These are phyloP conservation scores for Gastrolobium bilobum DNA, from an alignment of 306 rosid species.

Conservation along the genomic window DNA sequence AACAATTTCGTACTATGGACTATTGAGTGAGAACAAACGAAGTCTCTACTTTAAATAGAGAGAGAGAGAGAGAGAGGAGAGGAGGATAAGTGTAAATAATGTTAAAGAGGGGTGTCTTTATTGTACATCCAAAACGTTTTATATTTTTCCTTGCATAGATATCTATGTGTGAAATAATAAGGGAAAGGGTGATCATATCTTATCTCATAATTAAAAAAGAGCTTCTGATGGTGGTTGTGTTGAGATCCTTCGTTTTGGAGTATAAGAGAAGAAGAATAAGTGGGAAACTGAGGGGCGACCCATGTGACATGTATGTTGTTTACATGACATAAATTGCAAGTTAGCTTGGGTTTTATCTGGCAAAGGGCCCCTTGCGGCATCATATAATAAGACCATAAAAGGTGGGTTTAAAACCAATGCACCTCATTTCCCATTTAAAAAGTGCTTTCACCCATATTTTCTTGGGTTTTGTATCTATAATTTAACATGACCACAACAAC, in stretches of 20 bases:
- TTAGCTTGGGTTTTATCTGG: slow-evolving; percentile 55
- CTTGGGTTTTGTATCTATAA: no score
- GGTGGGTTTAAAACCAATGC: slow-evolving; percentile 36
- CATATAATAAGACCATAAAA: slow-evolving; percentile 12
- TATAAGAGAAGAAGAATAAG: slow-evolving; percentile 56
- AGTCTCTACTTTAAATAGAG: slow-evolving; percentile 4
- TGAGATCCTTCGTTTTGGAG: slow-evolving; percentile 55
- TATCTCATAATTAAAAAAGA: slow-evolving; percentile 1
- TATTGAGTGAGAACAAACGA: slow-evolving; percentile 28
- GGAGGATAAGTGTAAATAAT: slow-evolving; percentile 29
- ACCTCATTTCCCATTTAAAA: slow-evolving; percentile 38
- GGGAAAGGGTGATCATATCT: background rate
- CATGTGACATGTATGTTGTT: slow-evolving; percentile 78
- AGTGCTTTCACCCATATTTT: slow-evolving; percentile 36
- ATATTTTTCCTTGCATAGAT: background rate
- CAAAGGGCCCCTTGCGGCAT: slow-evolving; percentile 38
- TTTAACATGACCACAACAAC: no score
- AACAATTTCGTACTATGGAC: slow-evolving; percentile 5
- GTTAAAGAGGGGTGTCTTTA: slow-evolving; percentile 23
- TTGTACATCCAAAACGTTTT: slow-evolving; percentile 16
- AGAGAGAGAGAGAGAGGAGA: background rate
- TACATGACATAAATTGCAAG: slow-evolving; percentile 60
- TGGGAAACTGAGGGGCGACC: slow-evolving; percentile 54
- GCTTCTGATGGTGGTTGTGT: slow-evolving; percentile 48
- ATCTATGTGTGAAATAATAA: slow-evolving; percentile 13